These are phyloP conservation scores for Botrytis sinoallii DNA, from an alignment of 2,329 filamentous ascomycete species.

Conservation along the genomic window DNA sequence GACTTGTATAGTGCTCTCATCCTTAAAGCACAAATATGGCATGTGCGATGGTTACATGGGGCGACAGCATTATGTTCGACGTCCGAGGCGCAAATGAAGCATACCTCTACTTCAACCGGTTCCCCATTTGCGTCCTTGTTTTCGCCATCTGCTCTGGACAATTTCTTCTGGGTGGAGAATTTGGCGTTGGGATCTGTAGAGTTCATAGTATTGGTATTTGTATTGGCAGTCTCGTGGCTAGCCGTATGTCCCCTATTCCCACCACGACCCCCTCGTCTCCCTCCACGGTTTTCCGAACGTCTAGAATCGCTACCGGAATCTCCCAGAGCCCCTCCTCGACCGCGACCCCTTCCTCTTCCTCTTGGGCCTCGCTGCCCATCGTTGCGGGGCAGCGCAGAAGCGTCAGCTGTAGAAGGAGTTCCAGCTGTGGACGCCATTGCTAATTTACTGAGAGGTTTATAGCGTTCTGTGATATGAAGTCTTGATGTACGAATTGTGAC, in stretches of 20 bases:
- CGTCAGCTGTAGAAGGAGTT: conserved; percentile 23
- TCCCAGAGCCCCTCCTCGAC: conserved; percentile 8
- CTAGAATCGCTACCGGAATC: conserved; percentile 35
- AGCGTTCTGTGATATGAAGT: not conserved
- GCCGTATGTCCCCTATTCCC: conserved; percentile 23
- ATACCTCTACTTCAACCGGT: conserved; percentile 71
- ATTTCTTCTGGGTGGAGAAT: not conserved
- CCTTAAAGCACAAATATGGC: conserved; percentile 90
- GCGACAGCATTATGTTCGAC: conserved; percentile 85
- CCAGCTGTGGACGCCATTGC: conserved; percentile 20
- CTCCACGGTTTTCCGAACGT: conserved; percentile 29
- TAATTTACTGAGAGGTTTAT: not conserved
- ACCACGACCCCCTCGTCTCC: conserved; percentile 25
- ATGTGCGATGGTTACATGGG: conserved; percentile 94
- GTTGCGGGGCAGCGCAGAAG: conserved; percentile 24
- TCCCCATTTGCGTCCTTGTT: conserved; percentile 37
- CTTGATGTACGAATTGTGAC: not conserved
- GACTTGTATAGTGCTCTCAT: conserved; percentile 94
- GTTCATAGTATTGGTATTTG: conserved; percentile 11
- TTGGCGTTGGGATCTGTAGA: not conserved
- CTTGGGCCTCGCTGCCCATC: conserved; percentile 40
- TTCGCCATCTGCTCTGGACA: conserved; percentile 4
- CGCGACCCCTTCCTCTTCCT: conserved; percentile 35
- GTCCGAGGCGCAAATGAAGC: conserved; percentile 94
- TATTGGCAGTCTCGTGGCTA: conserved; percentile 12